phyloP scores from a whole-genome alignment of 225 moss, liverwort and hornwort species.

The Anthoceros angustus region DNA sequence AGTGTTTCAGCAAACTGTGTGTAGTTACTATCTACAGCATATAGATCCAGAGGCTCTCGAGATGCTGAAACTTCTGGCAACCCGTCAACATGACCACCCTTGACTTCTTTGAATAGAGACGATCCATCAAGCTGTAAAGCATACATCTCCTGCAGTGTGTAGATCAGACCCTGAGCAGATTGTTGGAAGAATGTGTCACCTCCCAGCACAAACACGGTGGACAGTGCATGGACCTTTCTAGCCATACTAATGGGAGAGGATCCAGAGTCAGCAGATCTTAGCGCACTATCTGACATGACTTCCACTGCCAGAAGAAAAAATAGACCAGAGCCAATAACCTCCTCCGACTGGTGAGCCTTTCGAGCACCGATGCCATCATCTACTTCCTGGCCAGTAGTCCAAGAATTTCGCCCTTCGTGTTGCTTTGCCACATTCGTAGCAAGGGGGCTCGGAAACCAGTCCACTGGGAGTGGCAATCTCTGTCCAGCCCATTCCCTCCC shows the following conservation, averaged over 20 bases:
- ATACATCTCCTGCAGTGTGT: conserved; percentile 49
- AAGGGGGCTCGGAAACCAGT: conserved; percentile 86
- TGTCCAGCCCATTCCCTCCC: conserved; percentile 71
- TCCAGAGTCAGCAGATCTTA: conserved; percentile 8
- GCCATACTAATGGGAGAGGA: conserved; percentile 16
- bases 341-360: conserved; percentile 32
- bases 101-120: background rate
- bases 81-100: conserved; percentile 2
- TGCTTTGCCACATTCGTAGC: conserved; percentile 36
- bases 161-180: conserved; percentile 32
- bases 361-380: conserved; percentile 12
- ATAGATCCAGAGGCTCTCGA: conserved; percentile 36
- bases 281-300: conserved; percentile 15
- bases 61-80: background rate
- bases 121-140: conserved; percentile 31
- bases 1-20: conserved; percentile 51
- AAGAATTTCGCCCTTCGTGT: conserved; percentile 17
- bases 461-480: conserved; percentile 72
- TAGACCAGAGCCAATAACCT: conserved; percentile 55
- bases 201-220: conserved; percentile 58
- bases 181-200: conserved; percentile 65
- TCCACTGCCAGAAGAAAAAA: conserved; percentile 57
- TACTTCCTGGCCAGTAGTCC: conserved; percentile 15
- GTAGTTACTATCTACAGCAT: conserved; percentile 63
- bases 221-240: conserved; percentile 39